A percentile compares a stretch with the other conserved stretches of the same genome.
phyloP scores from a whole-genome alignment of 2,329 filamentous ascomycete species.

The Myriosclerotinia curreyana region DNA sequence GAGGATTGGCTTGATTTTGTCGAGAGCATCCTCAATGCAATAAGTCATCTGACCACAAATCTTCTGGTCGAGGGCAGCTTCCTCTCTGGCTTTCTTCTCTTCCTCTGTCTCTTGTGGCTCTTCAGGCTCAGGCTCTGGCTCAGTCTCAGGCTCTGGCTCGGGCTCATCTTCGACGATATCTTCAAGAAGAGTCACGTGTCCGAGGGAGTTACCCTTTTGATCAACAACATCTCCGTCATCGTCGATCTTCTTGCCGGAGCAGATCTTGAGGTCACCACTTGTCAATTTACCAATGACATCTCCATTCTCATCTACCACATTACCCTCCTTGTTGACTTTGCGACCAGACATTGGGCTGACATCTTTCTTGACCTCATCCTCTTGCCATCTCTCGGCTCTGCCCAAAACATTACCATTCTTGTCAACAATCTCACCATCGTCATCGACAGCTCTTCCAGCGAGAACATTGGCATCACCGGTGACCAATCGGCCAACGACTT shows the following conservation, averaged over 20 bases:
- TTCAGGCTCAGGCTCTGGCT: conserved; percentile 40
- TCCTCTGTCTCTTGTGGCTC: conserved; percentile 56
- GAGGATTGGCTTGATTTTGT: conserved; percentile 80
- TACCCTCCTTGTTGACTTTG: conserved; percentile 57
- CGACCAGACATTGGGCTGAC: conserved; percentile 53
- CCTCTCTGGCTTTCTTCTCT: conserved; percentile 54
- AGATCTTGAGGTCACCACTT: conserved; percentile 62
- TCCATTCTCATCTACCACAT: conserved; percentile 57
- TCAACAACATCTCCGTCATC: conserved; percentile 70
- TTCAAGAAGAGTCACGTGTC: conserved; percentile 65
- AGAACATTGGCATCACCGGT: conserved; percentile 71
- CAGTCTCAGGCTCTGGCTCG: conserved; percentile 41
- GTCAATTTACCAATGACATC: conserved; percentile 65
- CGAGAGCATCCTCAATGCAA: conserved; percentile 74
- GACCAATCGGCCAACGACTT: conserved; percentile 68
- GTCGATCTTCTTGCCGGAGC: conserved; percentile 67
- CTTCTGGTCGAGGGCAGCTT: conserved; percentile 66
- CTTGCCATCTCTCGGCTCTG: conserved; percentile 57
- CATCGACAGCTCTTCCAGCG: conserved; percentile 71
- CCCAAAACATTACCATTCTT: conserved; percentile 63
- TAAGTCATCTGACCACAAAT: conserved; percentile 72
- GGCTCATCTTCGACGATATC: conserved; percentile 47
- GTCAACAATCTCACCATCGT: conserved; percentile 79
- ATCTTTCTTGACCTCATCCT: conserved; percentile 52
- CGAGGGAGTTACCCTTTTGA: conserved; percentile 62